phyloP scores from a whole-genome alignment of 495 filamentous ascomycete species.

The Penicillium taxi region DNA sequence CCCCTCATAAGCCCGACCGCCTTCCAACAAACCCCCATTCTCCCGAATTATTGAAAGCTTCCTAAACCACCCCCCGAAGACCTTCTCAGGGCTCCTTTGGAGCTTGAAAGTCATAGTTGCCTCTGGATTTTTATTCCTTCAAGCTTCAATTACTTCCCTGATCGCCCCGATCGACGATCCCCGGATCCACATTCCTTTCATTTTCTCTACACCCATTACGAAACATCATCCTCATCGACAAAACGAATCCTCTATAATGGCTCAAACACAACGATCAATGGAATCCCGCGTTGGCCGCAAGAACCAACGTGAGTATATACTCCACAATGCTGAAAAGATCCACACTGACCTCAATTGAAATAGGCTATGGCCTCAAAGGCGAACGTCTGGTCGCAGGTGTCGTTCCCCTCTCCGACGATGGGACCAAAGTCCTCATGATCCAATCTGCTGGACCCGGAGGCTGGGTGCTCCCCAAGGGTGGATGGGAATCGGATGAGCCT shows the following conservation, averaged over 20 bases:
- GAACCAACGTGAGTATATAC: slow-evolving; percentile 61
- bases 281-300: slow-evolving; percentile 67
- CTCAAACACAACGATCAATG: slow-evolving; percentile 61
- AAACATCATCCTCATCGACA: neutral
- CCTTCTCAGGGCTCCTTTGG: no score
- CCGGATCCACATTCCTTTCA: slow-evolving; percentile 13
- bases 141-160: slow-evolving; percentile 8
- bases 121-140: slow-evolving; percentile 1
- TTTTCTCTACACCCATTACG: slow-evolving; percentile 4
- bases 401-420: slow-evolving; percentile 70
- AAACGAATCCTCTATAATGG: slow-evolving; percentile 39
- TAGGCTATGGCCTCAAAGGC: slow-evolving; percentile 86
- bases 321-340: slow-evolving; percentile 1
- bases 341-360: slow-evolving; percentile 5
- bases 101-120: no score
- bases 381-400: slow-evolving; percentile 93
- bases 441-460: slow-evolving; percentile 80
- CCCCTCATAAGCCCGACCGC: slow-evolving; percentile 1
- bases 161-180: no score
- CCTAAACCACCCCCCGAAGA: no score
- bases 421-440: slow-evolving; percentile 80
- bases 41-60: no score
- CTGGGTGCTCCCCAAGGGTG: slow-evolving; percentile 96
- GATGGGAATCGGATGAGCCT: slow-evolving; percentile 90
- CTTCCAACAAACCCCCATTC: no score